Evolutionary conservation across 2,329 filamentous ascomycete species (phyloP).

Genomic region (Atkinsonella texensis): DNA sequence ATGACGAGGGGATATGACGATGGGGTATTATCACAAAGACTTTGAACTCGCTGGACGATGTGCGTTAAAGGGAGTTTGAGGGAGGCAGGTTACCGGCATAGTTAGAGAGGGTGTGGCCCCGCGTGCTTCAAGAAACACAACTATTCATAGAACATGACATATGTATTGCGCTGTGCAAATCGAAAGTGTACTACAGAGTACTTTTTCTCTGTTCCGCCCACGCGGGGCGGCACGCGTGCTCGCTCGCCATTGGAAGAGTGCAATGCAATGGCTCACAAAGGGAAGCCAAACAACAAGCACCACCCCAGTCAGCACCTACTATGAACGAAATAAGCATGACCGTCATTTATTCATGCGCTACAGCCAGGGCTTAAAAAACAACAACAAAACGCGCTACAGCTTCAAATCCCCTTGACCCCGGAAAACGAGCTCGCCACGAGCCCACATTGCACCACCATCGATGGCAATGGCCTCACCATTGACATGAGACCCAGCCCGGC

Average conservation of each 20-base stretch:
- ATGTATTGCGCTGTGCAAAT: background rate
- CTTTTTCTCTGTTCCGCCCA: background rate
- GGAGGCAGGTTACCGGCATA: background rate
- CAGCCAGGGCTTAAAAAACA: too few species aligned
- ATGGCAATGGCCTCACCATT: conserved; percentile 59
- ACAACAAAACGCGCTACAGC: conserved; percentile 20
- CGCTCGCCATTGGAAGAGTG: too few species aligned
- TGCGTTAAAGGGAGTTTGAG: too few species aligned
- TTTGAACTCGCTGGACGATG: background rate
- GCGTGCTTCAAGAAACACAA: background rate
- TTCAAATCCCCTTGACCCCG: conserved; percentile 21
- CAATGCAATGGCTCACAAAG: too few species aligned
- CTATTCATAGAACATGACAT: background rate
- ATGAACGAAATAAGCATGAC: background rate
- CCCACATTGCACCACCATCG: conserved; percentile 54
- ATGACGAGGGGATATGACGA: background rate
- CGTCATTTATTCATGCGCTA: background rate
- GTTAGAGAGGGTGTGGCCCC: too few species aligned
- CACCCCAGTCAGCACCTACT: too few species aligned
- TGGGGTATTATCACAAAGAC: too few species aligned
- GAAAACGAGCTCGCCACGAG: conserved; percentile 31
- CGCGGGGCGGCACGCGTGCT: too few species aligned
- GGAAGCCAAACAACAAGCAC: too few species aligned
- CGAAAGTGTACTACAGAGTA: accelerated
- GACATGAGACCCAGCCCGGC: conserved; percentile 55